These are phyloP conservation scores for Pythium brassicae DNA, from an alignment of 352 stramenopile genomes.

Conservation along the genomic window DNA sequence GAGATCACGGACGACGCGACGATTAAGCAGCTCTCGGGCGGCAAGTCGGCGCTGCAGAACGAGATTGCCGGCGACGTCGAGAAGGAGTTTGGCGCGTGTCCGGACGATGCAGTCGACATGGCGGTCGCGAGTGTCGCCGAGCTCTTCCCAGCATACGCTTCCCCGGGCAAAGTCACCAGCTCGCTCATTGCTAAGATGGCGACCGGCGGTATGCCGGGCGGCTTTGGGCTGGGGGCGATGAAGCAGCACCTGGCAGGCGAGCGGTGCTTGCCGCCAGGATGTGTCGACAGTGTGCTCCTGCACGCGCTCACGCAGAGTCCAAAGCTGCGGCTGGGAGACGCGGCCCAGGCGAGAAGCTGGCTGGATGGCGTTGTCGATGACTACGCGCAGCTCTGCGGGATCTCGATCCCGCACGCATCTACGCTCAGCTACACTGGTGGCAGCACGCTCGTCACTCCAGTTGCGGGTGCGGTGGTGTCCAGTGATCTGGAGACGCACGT, in stretches of 20 bases:
- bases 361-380: conserved; percentile 73
- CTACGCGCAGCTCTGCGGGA: conserved; percentile 55
- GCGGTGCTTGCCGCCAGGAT: conserved; percentile 62
- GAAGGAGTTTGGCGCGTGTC: conserved; percentile 78
- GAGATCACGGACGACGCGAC: conserved; percentile 59
- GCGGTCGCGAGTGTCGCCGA: conserved; percentile 66
- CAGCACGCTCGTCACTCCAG: conserved; percentile 1
- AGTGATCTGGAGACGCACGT: conserved; percentile 51
- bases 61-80: conserved; percentile 84
- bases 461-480: conserved; percentile 18
- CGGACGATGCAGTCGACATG: conserved; percentile 73
- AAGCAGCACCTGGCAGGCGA: conserved; percentile 69
- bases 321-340: conserved; percentile 61
- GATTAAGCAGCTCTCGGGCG: conserved; percentile 76
- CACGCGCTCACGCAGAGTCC: conserved; percentile 67
- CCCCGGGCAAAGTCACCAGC: conserved; percentile 71
- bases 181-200: conserved; percentile 78
- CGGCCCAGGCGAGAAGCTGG: conserved; percentile 70
- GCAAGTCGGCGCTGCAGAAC: conserved; percentile 87
- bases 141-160: conserved; percentile 66
- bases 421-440: conserved; percentile 34
- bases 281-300: conserved; percentile 77
- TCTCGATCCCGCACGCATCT: conserved; percentile 52
- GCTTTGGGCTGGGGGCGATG: conserved; percentile 72
- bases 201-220: conserved; percentile 75